phyloP scores from a whole-genome alignment of 305 asterid species.

The Ilex paraguariensis region DNA sequence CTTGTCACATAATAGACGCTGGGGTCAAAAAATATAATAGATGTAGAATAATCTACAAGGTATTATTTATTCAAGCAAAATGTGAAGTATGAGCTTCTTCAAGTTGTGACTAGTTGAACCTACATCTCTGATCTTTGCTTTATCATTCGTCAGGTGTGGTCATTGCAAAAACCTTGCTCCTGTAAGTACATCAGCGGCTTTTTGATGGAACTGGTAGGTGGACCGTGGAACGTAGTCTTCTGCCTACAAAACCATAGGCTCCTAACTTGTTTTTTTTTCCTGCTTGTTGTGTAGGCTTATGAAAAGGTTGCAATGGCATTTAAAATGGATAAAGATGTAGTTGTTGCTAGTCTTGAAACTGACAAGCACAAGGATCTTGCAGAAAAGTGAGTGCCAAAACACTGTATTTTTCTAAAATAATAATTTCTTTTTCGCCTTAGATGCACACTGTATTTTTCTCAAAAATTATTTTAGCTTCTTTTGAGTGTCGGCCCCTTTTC shows the following conservation, averaged over 20 bases:
- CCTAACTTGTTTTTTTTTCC: constrained; percentile 12
- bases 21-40: too few species aligned
- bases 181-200: constrained; percentile 48
- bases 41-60: too few species aligned
- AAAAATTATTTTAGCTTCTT: too few species aligned
- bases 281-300: constrained; percentile 41
- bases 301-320: constrained; percentile 85
- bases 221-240: not conserved
- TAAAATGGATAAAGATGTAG: constrained; percentile 63
- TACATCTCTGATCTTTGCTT: constrained; percentile 17
- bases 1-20: too few species aligned
- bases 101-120: not conserved
- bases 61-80: too few species aligned
- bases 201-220: constrained; percentile 2
- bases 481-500: too few species aligned
- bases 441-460: too few species aligned
- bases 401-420: too few species aligned
- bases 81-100: too few species aligned
- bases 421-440: too few species aligned
- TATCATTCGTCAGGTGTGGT: constrained; percentile 68
- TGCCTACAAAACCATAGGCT: constrained; percentile 9
- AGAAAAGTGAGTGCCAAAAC: constrained; percentile 52
- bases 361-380: constrained; percentile 74
- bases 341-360: constrained; percentile 84
- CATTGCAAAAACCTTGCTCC: constrained; percentile 98